Evolutionary conservation across 202 grass and related monocot genomes (phyloP).

Genomic region (Schoenoplectus triqueter): DNA sequence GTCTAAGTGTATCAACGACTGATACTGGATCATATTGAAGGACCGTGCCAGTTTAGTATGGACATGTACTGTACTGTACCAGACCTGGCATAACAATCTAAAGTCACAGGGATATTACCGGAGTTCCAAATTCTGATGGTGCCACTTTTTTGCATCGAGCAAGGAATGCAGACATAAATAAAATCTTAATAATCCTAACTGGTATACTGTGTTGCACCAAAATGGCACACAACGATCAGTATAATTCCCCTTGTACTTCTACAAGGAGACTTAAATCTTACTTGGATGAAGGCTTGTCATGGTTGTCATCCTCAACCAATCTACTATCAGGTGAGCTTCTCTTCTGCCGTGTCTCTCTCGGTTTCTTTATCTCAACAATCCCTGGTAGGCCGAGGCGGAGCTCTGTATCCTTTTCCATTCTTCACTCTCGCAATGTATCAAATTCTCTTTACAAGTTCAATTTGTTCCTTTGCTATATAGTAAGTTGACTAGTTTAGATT

Average conservation of each 20-base stretch:
- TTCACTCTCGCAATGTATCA: neutral
- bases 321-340: conserved; percentile 14
- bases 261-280: conserved; percentile 21
- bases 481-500: neutral
- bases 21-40: neutral
- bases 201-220: neutral
- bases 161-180: neutral
- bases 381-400: conserved; percentile 35
- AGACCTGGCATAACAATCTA: neutral
- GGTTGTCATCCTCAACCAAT: conserved; percentile 17
- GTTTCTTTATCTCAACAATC: neutral
- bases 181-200: neutral
- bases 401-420: conserved; percentile 38
- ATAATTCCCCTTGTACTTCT: neutral
- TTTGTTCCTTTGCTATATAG: neutral
- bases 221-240: neutral
- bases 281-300: conserved; percentile 28
- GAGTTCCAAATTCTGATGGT: too few relatives aligned
- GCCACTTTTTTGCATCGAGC: neutral
- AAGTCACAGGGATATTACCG: too few relatives aligned
- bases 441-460: neutral
- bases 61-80: too few relatives aligned
- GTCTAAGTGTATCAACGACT: neutral
- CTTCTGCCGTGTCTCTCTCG: conserved; percentile 10
- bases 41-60: neutral